Evolutionary conservation across 371 early-diverging fungal genomes (phyloP), one percentile per base, ranked within the genome.

Genomic region (Dinochytrium kinnereticum): DNA sequence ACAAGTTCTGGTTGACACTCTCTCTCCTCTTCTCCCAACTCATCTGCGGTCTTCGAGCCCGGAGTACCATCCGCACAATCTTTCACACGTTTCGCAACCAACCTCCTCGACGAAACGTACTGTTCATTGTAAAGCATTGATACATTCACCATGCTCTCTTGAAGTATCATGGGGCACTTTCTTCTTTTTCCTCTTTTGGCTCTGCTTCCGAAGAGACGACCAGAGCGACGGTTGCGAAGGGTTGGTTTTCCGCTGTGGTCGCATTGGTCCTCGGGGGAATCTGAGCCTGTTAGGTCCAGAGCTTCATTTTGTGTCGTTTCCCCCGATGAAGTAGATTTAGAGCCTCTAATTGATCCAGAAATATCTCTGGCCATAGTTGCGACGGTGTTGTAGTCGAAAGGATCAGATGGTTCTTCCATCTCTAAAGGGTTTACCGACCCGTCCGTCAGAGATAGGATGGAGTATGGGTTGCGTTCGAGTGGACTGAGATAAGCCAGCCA

Each of bases 211-310:
- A 61, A 61, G 3, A 34, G 36, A 7, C 31, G 28, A 33, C 34
- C 30, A 19, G 61, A 7, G 30, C 24, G 57, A 7, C 57, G 7
- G 30, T 55, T 55, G 5, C 57, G 15, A 30, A 55, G 26, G 17
- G 57, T 55, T 5, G 30, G 5, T 30, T 30, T 26, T 34, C 61
- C 61, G 24, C 36, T 61, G 24, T 61, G 61, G 26, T 61, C 61
- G 61, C 61, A 61, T 37, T 61, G 61, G 36, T 61, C 61, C 10
- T 61, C 61, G 7, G 61, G 61, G 28, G 61, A 33, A 24, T 61
- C 61, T 10, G 61, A 61, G 15, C 61, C 61, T 3, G 36, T 61
- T 5, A 61, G 13, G 24, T 61, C 61, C 3, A 13, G 61, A 3
- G 13, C 61, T 17, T 24, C 34, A 7, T 13, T 28, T n/a, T n/a